Conservation (phyloP, 2,329 filamentous ascomycete genomes). For the Pyrenochaeta sp. region DNA sequence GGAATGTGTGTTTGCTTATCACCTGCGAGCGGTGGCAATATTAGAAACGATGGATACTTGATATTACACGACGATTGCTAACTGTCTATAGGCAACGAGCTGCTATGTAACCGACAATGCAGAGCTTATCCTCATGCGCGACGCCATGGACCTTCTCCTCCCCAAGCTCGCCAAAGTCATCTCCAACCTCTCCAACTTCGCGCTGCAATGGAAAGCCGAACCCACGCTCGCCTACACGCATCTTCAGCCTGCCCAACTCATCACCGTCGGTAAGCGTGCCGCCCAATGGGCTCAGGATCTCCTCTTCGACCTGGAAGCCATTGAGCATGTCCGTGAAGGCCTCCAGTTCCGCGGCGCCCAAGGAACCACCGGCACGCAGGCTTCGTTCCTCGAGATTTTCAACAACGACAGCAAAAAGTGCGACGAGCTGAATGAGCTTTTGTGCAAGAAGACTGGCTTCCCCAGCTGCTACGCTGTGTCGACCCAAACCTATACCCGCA, state of each 20-base stretch:
- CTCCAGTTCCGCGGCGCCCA: conserved; percentile 75
- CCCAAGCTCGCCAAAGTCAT: conserved; percentile 83
- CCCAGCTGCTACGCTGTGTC: conserved; percentile 69
- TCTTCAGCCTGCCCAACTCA: conserved; percentile 70
- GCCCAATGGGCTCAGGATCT: conserved; percentile 80
- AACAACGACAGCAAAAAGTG: conserved; percentile 67
- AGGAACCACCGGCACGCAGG: conserved; percentile 60
- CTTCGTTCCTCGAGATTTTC: conserved; percentile 77
- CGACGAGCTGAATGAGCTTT: conserved; percentile 68
- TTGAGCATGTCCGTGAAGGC: conserved; percentile 73
- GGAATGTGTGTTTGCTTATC: background rate
- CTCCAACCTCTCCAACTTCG: conserved; percentile 75
- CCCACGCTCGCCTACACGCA: conserved; percentile 83
- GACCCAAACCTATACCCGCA: conserved; percentile 79
- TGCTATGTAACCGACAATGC: conserved; percentile 41
- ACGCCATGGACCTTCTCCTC: conserved; percentile 78
- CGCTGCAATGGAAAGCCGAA: conserved; percentile 74
- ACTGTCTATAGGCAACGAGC: conserved; percentile 62
- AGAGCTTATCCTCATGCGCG: conserved; percentile 71
- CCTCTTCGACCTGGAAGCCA: conserved; percentile 76
- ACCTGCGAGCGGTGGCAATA: background rate
- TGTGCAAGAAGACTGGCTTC: conserved; percentile 73
- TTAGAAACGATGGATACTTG: background rate
- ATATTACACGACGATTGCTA: conserved; percentile 56
- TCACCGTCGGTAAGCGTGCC: conserved; percentile 73